phyloP scores from a whole-genome alignment of 2,329 filamentous ascomycete genomes.

The Colletotrichum sp. region DNA sequence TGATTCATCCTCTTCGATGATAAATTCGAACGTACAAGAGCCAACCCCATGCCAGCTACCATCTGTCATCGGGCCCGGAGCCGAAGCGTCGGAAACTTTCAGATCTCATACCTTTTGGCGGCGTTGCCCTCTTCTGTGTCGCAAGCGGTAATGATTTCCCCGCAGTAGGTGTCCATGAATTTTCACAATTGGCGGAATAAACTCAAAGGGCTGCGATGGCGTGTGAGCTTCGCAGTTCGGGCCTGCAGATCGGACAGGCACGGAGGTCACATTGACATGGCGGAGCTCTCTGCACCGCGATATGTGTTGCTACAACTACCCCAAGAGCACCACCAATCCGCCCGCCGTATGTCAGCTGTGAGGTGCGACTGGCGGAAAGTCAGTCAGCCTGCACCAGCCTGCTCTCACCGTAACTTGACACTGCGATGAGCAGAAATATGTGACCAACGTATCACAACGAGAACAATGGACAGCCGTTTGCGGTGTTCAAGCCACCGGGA shows the following conservation, averaged over 20 bases:
- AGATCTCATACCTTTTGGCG: not conserved
- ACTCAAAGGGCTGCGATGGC: not conserved
- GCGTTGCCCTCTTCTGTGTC: not conserved
- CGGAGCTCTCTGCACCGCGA: not conserved
- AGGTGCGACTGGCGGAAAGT: not conserved
- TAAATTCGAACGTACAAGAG: not conserved
- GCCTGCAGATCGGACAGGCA: not conserved
- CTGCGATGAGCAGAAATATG: not conserved
- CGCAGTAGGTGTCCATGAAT: not conserved
- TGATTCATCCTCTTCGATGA: not conserved
- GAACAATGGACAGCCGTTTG: not conserved
- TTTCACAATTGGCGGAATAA: not conserved
- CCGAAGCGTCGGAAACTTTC: not conserved
- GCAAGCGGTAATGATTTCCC: not conserved
- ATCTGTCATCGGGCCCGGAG: not conserved
- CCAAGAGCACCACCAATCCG: not conserved
- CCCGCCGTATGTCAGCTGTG: not conserved
- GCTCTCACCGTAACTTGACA: not conserved
- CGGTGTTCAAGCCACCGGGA: not conserved
- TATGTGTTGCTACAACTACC: not conserved
- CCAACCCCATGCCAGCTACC: not conserved
- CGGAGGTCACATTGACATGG: not conserved
- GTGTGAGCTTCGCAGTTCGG: not conserved
- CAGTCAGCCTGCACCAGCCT: too few relatives aligned
- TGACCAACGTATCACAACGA: not conserved